Evolutionary conservation across 768 basidiomycete species (phyloP), one percentile per base, ranked within the genome.

Genomic region (Amanita brunnescens): DNA sequence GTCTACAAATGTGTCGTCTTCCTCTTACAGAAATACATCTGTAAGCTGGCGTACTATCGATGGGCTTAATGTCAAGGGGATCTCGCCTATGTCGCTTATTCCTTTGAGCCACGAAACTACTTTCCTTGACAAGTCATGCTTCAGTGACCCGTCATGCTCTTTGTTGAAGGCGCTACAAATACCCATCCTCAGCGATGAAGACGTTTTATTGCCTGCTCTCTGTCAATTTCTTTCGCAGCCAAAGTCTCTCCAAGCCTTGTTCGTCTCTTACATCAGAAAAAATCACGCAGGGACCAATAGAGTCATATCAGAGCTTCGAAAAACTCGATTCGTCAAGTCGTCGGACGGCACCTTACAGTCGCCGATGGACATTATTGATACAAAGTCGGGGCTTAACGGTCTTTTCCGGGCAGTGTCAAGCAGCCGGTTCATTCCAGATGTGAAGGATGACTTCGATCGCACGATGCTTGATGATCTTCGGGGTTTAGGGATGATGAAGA

Each of bases 161-260:
- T 56, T 65, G 21, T 44, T 71, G 5, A 62, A 67, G 23, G 57
- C 62, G 0, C 49, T 53, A 2, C 49, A 59, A 3, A 43, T 45
- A 21, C 38, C 18, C 10, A 40, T 57, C 38, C 47, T 67, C 9
- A 52, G 56, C 0, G 63, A 61, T 9, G 13, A 55, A 21, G 62
- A 65, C 12, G 52, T 71, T 21, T 51, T 70, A 5, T 33, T 47
- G 13, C 49, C 68, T 43, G 61, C 65, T 1, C 40, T 69, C 0
- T 54, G 62, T 9, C 54, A 68, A 48, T 68, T 72, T 18, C 26
- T 54, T 9, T 29, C 49, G 1, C 70, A 72, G 53, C 47, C 65
- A 0, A 49, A 56, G 6, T 45, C 58, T 29, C 52, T 65, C 2
- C 65, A 66, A 39, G 57, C 56, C 2, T 58, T 58, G 2, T 58